Percentiles rank a stretch among this genome's conserved stretches.
Conservation (phyloP, 1,284 basidiomycete species). For the Salmacisia buchloeana region DNA sequence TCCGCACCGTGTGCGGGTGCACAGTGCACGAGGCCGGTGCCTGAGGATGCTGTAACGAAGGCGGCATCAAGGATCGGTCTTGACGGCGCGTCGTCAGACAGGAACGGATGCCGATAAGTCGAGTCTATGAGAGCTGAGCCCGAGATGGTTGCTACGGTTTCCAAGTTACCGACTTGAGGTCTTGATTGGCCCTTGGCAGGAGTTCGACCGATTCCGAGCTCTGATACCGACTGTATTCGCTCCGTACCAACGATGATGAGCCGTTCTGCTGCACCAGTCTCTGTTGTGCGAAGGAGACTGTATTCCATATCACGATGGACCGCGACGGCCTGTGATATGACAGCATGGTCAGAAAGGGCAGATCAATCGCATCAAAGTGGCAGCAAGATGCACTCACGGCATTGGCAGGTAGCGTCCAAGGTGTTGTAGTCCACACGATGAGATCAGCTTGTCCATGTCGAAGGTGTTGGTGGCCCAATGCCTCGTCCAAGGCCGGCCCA, state of each 20-base stretch:
- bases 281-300: slow-evolving; percentile 56
- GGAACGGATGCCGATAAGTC: slow-evolving; percentile 67
- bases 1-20: slow-evolving; percentile 92
- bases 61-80: slow-evolving; percentile 55
- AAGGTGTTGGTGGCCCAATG: slow-evolving; percentile 24
- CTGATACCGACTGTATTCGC: slow-evolving; percentile 54
- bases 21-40: slow-evolving; percentile 94
- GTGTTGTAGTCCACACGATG: slow-evolving; percentile 97
- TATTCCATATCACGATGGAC: slow-evolving; percentile 72
- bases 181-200: background rate
- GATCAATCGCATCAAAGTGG: background rate
- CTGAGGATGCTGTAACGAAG: slow-evolving; percentile 79
- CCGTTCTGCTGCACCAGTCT: slow-evolving; percentile 25
- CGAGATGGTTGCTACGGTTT: slow-evolving; percentile 18
- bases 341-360: slow-evolving; percentile 1
- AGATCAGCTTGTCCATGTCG: slow-evolving; percentile 55
- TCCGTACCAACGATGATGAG: slow-evolving; percentile 67
- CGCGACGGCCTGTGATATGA: slow-evolving; percentile 64
- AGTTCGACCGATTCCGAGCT: slow-evolving; percentile 13
- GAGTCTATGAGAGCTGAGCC: slow-evolving; percentile 59
- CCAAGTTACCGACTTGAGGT: slow-evolving; percentile 19
- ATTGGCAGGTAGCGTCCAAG: slow-evolving; percentile 94
- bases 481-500: background rate
- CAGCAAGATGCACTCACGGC: slow-evolving; percentile 55
- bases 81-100: slow-evolving; percentile 49